phyloP scores from a whole-genome alignment of 305 asterid genomes.

The Withania somnifera region DNA sequence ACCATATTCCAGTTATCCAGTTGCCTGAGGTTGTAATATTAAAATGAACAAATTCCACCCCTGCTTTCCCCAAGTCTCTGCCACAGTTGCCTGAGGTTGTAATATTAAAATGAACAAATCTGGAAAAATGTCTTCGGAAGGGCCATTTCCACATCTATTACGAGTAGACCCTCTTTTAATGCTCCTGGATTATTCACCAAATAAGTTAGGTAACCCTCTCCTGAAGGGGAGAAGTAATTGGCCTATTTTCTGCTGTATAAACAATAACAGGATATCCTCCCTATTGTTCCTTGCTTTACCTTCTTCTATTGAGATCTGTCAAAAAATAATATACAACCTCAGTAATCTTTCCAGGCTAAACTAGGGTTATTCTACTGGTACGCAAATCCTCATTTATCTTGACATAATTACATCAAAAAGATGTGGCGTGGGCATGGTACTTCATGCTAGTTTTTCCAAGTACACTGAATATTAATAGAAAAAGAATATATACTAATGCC shows the following conservation, averaged over 20 bases:
- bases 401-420: not conserved
- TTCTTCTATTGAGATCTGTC: not conserved
- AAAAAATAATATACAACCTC: not conserved
- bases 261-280: not conserved
- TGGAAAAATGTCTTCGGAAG: no score
- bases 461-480: no score
- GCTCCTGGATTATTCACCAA: not conserved
- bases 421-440: no score
- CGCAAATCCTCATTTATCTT: not conserved
- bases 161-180: not conserved
- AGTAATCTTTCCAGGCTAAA: not conserved
- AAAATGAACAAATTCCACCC: no score
- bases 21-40: no score
- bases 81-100: no score
- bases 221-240: not conserved
- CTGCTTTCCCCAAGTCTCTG: no score
- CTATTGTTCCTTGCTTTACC: not conserved
- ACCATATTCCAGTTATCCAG: no score
- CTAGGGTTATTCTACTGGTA: not conserved
- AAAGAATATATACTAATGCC: no score
- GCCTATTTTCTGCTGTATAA: no score
- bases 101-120: no score
- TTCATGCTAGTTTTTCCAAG: no score
- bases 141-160: not conserved
- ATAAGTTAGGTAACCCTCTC: not conserved